A percentile compares a stretch with the other conserved stretches of the same genome.
These are phyloP conservation scores for Aspergillus cavernicola DNA, from an alignment of 495 filamentous ascomycete species.

Conservation along the genomic window DNA sequence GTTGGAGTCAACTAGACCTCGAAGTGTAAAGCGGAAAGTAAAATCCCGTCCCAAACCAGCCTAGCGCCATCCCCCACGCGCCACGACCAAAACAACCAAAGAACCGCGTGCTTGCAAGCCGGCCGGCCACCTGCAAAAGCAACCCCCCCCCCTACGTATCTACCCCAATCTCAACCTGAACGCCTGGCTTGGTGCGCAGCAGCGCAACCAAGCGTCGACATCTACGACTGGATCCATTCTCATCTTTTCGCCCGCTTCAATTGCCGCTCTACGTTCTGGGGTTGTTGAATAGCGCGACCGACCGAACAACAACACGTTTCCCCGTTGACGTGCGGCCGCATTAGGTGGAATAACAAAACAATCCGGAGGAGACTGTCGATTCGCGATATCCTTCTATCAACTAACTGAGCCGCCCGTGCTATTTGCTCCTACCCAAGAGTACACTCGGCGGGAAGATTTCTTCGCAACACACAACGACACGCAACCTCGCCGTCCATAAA, in stretches of 20 bases:
- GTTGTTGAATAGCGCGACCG: slow-evolving; percentile 14
- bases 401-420: too few relatives aligned
- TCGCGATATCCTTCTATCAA: too few relatives aligned
- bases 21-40: too few relatives aligned
- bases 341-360: too few relatives aligned
- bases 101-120: slow-evolving; percentile 45
- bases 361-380: too few relatives aligned
- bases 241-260: slow-evolving; percentile 1
- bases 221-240: neutral
- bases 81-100: slow-evolving; percentile 45
- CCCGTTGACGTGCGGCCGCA: neutral
- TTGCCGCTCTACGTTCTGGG: neutral
- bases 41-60: slow-evolving; percentile 32
- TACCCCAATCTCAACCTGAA: slow-evolving; percentile 13
- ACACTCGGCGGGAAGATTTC: too few relatives aligned
- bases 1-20: too few relatives aligned
- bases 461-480: too few relatives aligned
- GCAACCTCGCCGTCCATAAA: too few relatives aligned
- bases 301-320: slow-evolving; percentile 8
- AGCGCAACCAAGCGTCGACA: slow-evolving; percentile 23
- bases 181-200: slow-evolving; percentile 9
- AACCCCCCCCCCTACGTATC: too few relatives aligned
- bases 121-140: slow-evolving; percentile 15
- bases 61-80: slow-evolving; percentile 44
- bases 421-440: too few relatives aligned